Evolutionary conservation across 1,284 basidiomycete genomes (phyloP).

Genomic region (Agroathelia rolfsii): DNA sequence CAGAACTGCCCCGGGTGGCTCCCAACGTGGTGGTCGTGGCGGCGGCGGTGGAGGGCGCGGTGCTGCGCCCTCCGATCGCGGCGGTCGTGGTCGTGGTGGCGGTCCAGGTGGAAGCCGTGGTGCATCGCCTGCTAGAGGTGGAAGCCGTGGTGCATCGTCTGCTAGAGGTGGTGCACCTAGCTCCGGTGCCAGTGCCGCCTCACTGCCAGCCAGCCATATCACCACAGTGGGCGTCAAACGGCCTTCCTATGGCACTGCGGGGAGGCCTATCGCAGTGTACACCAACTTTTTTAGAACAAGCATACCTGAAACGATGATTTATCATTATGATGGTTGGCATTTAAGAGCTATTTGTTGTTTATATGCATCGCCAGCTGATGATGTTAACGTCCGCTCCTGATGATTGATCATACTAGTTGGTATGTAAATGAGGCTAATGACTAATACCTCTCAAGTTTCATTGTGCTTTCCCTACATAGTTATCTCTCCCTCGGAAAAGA

Average conservation of each 20-base stretch:
- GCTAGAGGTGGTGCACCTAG: slow-evolving; percentile 18
- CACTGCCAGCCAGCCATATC: too few species aligned
- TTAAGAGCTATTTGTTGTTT: too few species aligned
- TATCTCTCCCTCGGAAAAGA: slow-evolving; percentile 58
- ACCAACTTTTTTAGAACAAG: slow-evolving; percentile 58
- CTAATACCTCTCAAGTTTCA: slow-evolving; percentile 2
- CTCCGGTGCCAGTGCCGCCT: background rate
- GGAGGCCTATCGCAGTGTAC: slow-evolving; percentile 37
- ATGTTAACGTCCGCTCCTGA: slow-evolving; percentile 2
- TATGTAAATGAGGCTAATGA: slow-evolving; percentile 24
- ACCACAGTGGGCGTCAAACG: slow-evolving; percentile 52
- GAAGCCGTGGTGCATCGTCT: slow-evolving; percentile 28
- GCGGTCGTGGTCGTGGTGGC: slow-evolving; percentile 16
- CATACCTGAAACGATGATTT: slow-evolving; percentile 51
- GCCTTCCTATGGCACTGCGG: slow-evolving; percentile 48
- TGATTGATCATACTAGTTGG: slow-evolving; percentile 34
- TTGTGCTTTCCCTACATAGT: slow-evolving; percentile 24
- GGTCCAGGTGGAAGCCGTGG: slow-evolving; percentile 21
- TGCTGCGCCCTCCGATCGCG: slow-evolving; percentile 18
- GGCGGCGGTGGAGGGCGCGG: slow-evolving; percentile 21
- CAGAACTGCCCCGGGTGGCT: slow-evolving; percentile 20
- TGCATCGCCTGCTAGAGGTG: slow-evolving; percentile 12
- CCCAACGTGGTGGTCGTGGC: slow-evolving; percentile 7
- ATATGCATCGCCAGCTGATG: too few species aligned
- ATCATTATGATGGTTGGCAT: slow-evolving; percentile 64